These are phyloP conservation scores for Boeremia lycopersici DNA, from an alignment of 2,329 filamentous ascomycete species.

Conservation along the genomic window DNA sequence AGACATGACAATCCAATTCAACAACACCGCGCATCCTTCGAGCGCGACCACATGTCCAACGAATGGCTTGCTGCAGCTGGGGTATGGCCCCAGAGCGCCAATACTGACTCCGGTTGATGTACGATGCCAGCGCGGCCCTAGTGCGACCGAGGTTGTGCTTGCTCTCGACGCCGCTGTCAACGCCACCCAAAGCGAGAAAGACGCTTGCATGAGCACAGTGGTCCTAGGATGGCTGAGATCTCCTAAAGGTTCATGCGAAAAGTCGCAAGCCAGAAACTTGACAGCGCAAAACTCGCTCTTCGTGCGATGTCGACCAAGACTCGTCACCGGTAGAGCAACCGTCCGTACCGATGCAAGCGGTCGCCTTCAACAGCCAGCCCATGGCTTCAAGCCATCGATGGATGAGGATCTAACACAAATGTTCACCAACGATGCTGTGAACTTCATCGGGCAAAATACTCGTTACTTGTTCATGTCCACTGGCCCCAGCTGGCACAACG, in stretches of 20 bases:
- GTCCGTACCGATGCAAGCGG: constrained; percentile 44
- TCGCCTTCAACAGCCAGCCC: constrained; percentile 25
- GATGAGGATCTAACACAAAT: background rate
- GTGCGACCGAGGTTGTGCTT: constrained; percentile 23
- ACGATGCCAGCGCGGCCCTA: constrained; percentile 6
- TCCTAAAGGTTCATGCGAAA: constrained; percentile 19
- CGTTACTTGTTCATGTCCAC: constrained; percentile 24
- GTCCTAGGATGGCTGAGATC: constrained; percentile 38
- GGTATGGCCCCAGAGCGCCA: background rate
- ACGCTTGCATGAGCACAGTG: constrained; percentile 30
- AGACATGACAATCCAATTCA: no score
- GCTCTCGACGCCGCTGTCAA: constrained; percentile 16
- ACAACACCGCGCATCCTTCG: background rate
- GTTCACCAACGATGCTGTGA: constrained; percentile 32
- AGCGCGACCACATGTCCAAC: background rate
- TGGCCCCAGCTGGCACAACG: constrained; percentile 55
- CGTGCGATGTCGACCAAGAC: constrained; percentile 46
- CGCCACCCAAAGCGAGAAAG: constrained; percentile 22
- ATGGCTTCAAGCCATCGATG: background rate
- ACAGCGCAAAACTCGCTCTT: constrained; percentile 28
- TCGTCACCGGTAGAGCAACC: constrained; percentile 42
- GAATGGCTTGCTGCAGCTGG: background rate
- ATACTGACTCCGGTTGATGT: background rate
- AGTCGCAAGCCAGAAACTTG: background rate
- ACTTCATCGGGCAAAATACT: constrained; percentile 35